Evolutionary conservation across 2,329 filamentous ascomycete genomes (phyloP).

Genomic region (Pseudogymnoascus sp.): DNA sequence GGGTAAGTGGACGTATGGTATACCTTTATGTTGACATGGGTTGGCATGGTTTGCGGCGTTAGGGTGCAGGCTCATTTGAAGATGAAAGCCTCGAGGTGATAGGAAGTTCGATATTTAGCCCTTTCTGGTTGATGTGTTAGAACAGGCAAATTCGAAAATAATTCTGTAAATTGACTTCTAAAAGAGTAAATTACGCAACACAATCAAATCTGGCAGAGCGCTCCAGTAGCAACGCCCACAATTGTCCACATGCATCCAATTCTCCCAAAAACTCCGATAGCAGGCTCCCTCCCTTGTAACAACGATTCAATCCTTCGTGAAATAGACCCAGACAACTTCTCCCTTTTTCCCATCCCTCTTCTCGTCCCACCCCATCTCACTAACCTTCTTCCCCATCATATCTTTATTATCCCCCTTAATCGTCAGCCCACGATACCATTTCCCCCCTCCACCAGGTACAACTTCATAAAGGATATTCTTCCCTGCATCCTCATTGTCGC

Average conservation of each 20-base stretch:
- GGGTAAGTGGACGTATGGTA: neutral
- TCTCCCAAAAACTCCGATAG: neutral
- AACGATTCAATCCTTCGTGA: slow-evolving; percentile 38
- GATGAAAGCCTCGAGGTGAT: neutral
- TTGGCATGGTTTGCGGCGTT: neutral
- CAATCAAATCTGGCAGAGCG: neutral
- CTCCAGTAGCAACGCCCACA: neutral
- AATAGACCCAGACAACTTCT: slow-evolving; percentile 52
- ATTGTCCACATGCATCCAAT: neutral
- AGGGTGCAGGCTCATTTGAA: neutral
- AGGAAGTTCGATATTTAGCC: neutral
- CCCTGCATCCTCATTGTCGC: slow-evolving; percentile 40
- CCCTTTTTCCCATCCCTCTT: slow-evolving; percentile 40
- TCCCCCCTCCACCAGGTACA: slow-evolving; percentile 45
- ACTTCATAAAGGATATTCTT: slow-evolving; percentile 54
- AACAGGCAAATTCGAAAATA: neutral
- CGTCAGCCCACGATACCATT: slow-evolving; percentile 50
- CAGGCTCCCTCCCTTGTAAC: neutral
- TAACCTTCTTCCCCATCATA: slow-evolving; percentile 42
- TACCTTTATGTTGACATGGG: neutral
- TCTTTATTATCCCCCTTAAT: slow-evolving; percentile 44
- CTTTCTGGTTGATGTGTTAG: neutral
- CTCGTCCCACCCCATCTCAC: slow-evolving; percentile 52
- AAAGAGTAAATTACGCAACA: neutral
- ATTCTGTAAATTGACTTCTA: neutral